Evolutionary conservation across 139 green algal species (phyloP).

Genomic region (Picochlorum sp.): DNA sequence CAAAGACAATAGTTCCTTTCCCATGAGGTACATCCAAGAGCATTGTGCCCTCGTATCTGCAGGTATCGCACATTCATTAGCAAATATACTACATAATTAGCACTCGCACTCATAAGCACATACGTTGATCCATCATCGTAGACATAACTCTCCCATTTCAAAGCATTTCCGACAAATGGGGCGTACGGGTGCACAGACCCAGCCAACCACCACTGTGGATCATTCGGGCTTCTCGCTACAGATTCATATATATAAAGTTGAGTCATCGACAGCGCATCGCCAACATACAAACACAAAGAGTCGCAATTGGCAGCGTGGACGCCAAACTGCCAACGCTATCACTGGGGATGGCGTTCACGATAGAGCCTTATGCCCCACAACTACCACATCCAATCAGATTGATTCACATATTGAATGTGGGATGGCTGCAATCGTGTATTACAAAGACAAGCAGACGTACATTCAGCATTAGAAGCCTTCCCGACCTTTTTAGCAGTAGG

Average conservation of each 20-base stretch:
- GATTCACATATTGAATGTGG: no score
- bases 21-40: constrained; percentile 64
- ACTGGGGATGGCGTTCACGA: no score
- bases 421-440: no score
- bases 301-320: no score
- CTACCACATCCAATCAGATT: no score
- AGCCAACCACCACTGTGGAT: constrained; percentile 63
- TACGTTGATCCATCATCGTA: constrained; percentile 89
- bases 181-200: constrained; percentile 67
- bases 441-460: neutral
- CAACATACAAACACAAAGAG: no score
- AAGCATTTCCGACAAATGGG: constrained; percentile 72
- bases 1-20: constrained; percentile 76
- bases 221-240: constrained; percentile 6
- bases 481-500: constrained; percentile 6
- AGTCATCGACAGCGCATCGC: no score
- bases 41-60: constrained; percentile 80
- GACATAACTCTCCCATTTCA: constrained; percentile 77
- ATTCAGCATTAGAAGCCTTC: constrained; percentile 12
- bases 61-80: neutral
- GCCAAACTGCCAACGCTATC: no score
- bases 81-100: neutral
- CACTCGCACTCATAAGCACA: constrained; percentile 11
- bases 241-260: neutral
- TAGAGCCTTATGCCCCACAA: no score